Percentiles rank a stretch among this genome's conserved stretches.
Evolutionary conservation across 1,284 basidiomycete species (phyloP).

Genomic region (Schizopora paradoxa): DNA sequence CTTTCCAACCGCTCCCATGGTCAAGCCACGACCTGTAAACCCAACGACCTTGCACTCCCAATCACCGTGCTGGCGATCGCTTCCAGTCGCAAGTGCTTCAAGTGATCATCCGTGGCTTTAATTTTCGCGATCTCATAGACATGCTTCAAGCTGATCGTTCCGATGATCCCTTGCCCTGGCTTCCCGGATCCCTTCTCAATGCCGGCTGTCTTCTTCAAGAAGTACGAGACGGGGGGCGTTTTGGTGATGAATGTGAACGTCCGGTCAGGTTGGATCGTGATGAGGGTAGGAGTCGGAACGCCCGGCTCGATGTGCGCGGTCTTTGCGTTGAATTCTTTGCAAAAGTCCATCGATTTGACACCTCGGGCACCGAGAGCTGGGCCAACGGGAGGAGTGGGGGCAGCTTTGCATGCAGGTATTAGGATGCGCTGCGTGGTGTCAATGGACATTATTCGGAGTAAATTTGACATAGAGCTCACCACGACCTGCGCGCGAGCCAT

Average conservation of each 20-base stretch:
- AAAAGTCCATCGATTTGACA: constrained; percentile 99
- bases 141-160: constrained; percentile 91
- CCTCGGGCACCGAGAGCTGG: constrained; percentile 97
- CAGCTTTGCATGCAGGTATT: constrained; percentile 91
- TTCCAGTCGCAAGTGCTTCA: constrained; percentile 81
- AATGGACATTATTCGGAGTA: constrained; percentile 16
- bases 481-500: constrained; percentile 59
- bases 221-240: constrained; percentile 87
- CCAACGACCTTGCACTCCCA: constrained; percentile 81
- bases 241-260: constrained; percentile 92
- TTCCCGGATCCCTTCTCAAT: constrained; percentile 86
- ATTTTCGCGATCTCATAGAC: constrained; percentile 99
- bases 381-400: constrained; percentile 94
- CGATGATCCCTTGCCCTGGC: constrained; percentile 70
- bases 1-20: too few relatives aligned
- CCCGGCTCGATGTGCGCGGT: constrained; percentile 87
- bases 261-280: constrained; percentile 92
- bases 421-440: constrained; percentile 70
- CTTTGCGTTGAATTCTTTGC: constrained; percentile 93
- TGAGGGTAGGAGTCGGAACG: constrained; percentile 84
- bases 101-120: constrained; percentile 85
- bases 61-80: constrained; percentile 83
- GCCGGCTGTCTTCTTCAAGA: constrained; percentile 88
- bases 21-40: constrained; percentile 84
- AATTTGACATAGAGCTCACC: constrained; percentile 34